These are phyloP conservation scores for Pestalotiopsis fici DNA, from an alignment of 2,329 filamentous ascomycete genomes.

Conservation along the genomic window DNA sequence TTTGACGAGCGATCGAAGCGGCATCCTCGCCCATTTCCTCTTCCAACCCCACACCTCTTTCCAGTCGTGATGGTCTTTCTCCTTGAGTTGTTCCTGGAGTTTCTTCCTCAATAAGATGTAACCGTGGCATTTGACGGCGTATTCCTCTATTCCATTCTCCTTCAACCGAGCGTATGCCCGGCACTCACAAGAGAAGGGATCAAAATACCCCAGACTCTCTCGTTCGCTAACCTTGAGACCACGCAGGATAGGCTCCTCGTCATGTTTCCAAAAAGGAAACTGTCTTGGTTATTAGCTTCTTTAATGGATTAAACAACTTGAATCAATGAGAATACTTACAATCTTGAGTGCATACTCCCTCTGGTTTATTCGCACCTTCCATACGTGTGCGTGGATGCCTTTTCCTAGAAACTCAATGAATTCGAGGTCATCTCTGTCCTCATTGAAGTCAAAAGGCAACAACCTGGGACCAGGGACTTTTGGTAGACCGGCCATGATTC, in stretches of 20 bases:
- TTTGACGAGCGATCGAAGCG: neutral
- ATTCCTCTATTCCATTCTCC: neutral
- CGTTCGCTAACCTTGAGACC: neutral
- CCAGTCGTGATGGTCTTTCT: neutral
- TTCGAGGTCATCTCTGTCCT: neutral
- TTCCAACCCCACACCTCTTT: neutral
- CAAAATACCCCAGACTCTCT: neutral
- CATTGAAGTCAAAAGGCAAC: neutral
- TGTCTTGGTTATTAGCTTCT: neutral
- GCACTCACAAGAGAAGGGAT: neutral
- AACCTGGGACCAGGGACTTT: neutral
- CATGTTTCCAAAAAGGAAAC: neutral
- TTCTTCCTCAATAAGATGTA: neutral
- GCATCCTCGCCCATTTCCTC: neutral
- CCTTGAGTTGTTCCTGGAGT: neutral
- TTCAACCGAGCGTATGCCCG: neutral
- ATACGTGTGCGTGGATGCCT: neutral
- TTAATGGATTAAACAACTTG: neutral
- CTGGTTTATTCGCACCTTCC: conserved; percentile 3
- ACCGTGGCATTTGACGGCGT: neutral
- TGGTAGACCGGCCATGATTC: neutral
- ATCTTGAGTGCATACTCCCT: conserved; percentile 8
- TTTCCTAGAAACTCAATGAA: neutral
- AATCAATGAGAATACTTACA: neutral
- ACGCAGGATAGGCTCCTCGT: neutral